Evolutionary conservation across 108 stramenopile genomes (phyloP).

Genomic region (Cyclostephanos invisitatus): DNA sequence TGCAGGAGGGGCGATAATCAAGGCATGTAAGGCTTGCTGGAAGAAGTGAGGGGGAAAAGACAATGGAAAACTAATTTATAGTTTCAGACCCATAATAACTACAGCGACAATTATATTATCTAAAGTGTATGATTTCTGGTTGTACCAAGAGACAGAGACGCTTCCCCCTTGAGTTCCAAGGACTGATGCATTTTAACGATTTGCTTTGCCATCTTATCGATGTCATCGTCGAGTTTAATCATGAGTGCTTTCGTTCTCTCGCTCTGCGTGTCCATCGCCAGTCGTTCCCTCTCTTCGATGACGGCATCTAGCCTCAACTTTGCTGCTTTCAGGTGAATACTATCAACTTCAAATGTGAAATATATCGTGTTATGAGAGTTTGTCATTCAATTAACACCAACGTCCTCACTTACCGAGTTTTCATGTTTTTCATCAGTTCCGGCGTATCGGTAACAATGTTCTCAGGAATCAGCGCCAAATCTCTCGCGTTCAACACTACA

Average conservation of each 20-base stretch:
- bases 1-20: too few relatives aligned
- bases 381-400: not conserved
- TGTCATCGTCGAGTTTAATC: not conserved
- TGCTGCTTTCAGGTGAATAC: conserved; percentile 23
- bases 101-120: not conserved
- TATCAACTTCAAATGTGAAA: not conserved
- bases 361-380: not conserved
- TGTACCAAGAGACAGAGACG: not conserved
- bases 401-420: conserved; percentile 12
- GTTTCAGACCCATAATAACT: too few relatives aligned
- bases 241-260: not conserved
- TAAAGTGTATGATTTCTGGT: not conserved
- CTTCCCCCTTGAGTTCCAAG: not conserved
- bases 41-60: too few relatives aligned
- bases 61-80: too few relatives aligned
- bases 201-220: not conserved
- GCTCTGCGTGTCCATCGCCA: not conserved
- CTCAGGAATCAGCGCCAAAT: conserved; percentile 31
- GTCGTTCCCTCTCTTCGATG: conserved; percentile 11
- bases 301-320: conserved; percentile 17
- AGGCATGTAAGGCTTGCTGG: too few relatives aligned
- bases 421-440: conserved; percentile 10
- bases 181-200: not conserved
- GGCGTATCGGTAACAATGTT: not conserved
- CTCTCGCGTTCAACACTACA: conserved; percentile 18